Base-by-base conservation (phyloP, 352 stramenopile species). In the Pythium angustatum region DNA sequence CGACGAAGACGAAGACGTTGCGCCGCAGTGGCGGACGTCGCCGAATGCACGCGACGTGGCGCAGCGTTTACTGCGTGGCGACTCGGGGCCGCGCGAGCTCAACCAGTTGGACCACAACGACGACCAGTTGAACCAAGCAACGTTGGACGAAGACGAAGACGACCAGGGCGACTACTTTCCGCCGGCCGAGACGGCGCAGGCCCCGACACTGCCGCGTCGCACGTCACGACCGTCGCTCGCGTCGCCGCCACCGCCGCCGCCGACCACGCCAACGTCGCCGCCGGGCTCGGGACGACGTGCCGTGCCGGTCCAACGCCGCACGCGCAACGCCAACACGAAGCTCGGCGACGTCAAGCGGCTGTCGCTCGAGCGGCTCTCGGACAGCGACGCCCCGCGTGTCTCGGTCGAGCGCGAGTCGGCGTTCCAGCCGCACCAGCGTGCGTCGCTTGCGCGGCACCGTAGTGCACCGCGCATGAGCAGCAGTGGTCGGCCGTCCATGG, bases 371-470 rank as follows among this genome's bases (percentile, higher is more conserved):
- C 67, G 56, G 58, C 71, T 53, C 41, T 55, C 44, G 22, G 59
- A 57, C 40, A 66, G 50, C 41, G 59, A 66, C 31, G 31, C 36
- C 28, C 36, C 58, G 27, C 50, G 49, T 40, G 30, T 64, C 34
- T 73, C 78, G 43, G 73, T 71, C 28, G 75, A 84, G 49, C 74
- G 76, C 40, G 71, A 72, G 36, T 31, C 41, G 41, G 11, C n/a
- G 21, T 58, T 44, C 24, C 36, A 50, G 34, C 34, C 28, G 24
- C 24, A 28, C 26, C 48, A 54, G 40, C 53, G 53, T n/a, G 24
- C 53, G 53, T 50, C 53, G 53, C 27, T 60, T 17, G 53, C 53
- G 26, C 53, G 53, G 26, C 17, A 36, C 14, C 53, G 53, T 33
- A 64, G 57, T 24, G 44, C 47, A 9, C 57, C 44, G 33, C 44